Evolutionary conservation across 2,329 filamentous ascomycete genomes (phyloP), one percentile per base, ranked within the genome.

Genomic region (Exophiala calicioides): DNA sequence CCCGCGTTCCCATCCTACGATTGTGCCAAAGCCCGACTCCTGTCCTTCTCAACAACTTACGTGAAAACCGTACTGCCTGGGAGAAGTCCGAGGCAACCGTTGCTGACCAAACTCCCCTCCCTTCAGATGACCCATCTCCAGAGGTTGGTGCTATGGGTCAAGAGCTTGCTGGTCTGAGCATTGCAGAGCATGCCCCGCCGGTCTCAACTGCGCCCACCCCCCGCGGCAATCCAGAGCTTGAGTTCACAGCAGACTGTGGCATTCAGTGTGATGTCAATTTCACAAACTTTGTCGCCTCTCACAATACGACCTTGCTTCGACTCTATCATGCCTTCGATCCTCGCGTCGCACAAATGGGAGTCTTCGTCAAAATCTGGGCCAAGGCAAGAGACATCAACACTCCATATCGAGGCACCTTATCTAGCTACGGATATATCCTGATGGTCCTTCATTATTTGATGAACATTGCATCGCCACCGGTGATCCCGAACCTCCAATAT

Each of bases 221-320:
- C 3, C 77, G 60, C 75, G 78, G 77, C 4, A 78, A 61, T 71
- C 68, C 48, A 78, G 84, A 73, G 18, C 77, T 94, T 2, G 88
- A 93, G 64, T 91, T 91, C 47, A 86, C 87, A 4, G 88, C 88
- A 60, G 72, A 74, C 3, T 79, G 85, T 20, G 89, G 89, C n/a
- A 86, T 91, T 10, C 87, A 90, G 63, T 93, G 88, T 63, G 89
- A 95, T 62, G 88, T 96, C 73, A 95, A 95, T 66, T 95, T 95
- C 63, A 86, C 86, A 1, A 90, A 90, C 13, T 82, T 87, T 33
- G 78, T 95, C 3, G 89, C 85, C 1, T 74, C 95, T 3, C 85
- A 93, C 56, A 95, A 95, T 65, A 94, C 90, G 0, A 71, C 81
- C 24, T 79, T 96, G 29, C 77, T 96, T 21, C 82, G 86, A 29